Percentiles rank a stretch among this genome's conserved stretches.
phyloP scores from a whole-genome alignment of 108 stramenopile genomes.

The Cyclotella choctawhatcheeana region DNA sequence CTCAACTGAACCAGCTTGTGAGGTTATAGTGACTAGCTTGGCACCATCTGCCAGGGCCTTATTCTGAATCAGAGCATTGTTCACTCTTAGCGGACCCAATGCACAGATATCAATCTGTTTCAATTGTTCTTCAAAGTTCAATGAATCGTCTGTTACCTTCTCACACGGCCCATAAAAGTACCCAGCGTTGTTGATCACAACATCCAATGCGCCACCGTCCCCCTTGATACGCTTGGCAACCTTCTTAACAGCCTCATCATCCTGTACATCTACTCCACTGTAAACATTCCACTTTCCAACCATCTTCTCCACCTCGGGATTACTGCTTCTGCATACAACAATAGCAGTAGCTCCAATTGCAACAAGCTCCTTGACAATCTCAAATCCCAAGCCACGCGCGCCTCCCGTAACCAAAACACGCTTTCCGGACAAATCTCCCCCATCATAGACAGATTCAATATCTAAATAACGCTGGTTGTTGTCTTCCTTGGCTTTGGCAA shows the following conservation, averaged over 20 bases:
- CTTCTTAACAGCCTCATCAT: conserved; percentile 72
- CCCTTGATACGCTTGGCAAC: conserved; percentile 67
- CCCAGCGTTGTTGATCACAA: conserved; percentile 89
- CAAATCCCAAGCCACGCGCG: conserved; percentile 87
- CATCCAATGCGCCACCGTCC: conserved; percentile 77
- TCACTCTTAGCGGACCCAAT: conserved; percentile 87
- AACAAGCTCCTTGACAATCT: conserved; percentile 77
- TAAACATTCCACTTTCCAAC: conserved; percentile 79
- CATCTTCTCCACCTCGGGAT: conserved; percentile 61
- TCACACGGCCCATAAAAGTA: conserved; percentile 87
- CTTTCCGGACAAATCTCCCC: conserved; percentile 68
- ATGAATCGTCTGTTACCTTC: conserved; percentile 64
- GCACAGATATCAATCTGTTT: conserved; percentile 92
- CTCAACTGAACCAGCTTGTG: conserved; percentile 87
- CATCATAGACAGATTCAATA: conserved; percentile 72
- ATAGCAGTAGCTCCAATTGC: conserved; percentile 80
- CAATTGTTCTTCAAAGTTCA: conserved; percentile 89
- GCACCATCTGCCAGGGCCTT: conserved; percentile 75
- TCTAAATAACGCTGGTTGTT: conserved; percentile 76
- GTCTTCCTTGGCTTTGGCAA: conserved; percentile 67
- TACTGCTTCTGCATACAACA: conserved; percentile 67
- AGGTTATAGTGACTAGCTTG: conserved; percentile 86
- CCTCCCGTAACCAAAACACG: conserved; percentile 89
- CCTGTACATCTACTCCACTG: conserved; percentile 83
- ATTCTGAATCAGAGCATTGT: conserved; percentile 66